Percentiles rank a stretch among this genome's conserved stretches.
Conservation (phyloP, 1,139 yeast genomes). For the Komagataea norvegica region DNA sequence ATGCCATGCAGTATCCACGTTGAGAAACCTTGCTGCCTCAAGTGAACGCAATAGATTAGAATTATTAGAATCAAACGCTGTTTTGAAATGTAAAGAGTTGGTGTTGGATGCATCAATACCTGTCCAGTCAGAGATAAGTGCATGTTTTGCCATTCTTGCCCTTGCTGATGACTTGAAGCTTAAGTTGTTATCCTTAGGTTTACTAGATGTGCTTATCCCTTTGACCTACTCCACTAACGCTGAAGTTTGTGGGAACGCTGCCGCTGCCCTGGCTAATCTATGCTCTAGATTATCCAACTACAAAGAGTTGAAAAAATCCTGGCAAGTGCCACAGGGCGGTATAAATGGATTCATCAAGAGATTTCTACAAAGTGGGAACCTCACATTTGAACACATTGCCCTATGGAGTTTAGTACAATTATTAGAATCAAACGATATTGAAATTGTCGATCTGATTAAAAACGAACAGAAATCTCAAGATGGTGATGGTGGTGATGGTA, state of each 20-base stretch:
- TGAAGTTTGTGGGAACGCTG: conserved; percentile 97
- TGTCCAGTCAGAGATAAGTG: conserved; percentile 93
- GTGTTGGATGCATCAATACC: conserved; percentile 80
- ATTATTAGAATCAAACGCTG: conserved; percentile 92
- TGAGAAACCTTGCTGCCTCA: conserved; percentile 93
- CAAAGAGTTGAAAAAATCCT: conserved; percentile 69
- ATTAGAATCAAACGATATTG: conserved; percentile 77
- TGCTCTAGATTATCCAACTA: conserved; percentile 84
- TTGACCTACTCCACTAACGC: conserved; percentile 83
- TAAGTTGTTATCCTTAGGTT: conserved; percentile 76
- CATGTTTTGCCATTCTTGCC: conserved; percentile 95
- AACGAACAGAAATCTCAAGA: too few relatives aligned
- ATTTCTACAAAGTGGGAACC: conserved; percentile 78
- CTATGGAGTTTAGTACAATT: conserved; percentile 94
- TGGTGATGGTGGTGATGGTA: too few relatives aligned
- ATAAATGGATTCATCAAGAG: conserved; percentile 77
- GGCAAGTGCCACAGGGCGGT: conserved; percentile 83
- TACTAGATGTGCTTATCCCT: conserved; percentile 86
- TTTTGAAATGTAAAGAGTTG: conserved; percentile 84
- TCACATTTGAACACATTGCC: conserved; percentile 98
- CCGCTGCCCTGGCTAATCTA: conserved; percentile 94
- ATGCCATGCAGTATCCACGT: conserved; percentile 94
- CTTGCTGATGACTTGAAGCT: conserved; percentile 92
- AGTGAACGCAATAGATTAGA: conserved; percentile 91
- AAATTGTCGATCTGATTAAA: conserved; percentile 60